phyloP scores from a whole-genome alignment of 2,329 filamentous ascomycete species.

The Penicillium sp. region DNA sequence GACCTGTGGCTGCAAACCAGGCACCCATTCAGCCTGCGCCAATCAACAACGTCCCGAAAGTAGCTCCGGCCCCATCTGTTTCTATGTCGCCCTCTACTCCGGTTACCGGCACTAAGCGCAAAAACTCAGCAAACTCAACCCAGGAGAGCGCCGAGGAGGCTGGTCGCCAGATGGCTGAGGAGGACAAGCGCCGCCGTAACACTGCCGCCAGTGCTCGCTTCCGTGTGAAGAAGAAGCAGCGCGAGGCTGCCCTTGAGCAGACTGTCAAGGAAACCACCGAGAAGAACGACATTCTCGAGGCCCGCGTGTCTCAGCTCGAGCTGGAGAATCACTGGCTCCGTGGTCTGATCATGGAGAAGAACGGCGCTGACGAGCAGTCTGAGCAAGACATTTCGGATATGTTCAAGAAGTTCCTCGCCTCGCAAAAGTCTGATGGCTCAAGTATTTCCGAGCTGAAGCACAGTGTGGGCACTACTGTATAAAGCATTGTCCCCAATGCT shows the following conservation, averaged over 20 bases:
- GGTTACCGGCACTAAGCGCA: conserved; percentile 34
- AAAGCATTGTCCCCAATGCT: neutral
- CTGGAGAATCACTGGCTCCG: conserved; percentile 81
- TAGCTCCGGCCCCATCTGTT: conserved; percentile 17
- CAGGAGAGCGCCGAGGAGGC: conserved; percentile 63
- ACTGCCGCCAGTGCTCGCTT: conserved; percentile 89
- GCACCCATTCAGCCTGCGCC: conserved; percentile 18
- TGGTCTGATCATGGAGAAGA: conserved; percentile 78
- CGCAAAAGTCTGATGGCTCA: conserved; percentile 31
- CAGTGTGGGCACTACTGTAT: conserved; percentile 31
- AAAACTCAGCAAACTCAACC: conserved; percentile 37
- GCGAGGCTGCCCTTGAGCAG: conserved; percentile 79
- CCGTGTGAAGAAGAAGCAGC: conserved; percentile 94
- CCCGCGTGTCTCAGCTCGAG: conserved; percentile 70
- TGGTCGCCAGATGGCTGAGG: conserved; percentile 73
- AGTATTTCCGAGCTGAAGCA: conserved; percentile 34
- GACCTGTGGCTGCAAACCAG: conserved; percentile 16
- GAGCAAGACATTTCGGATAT: conserved; percentile 48
- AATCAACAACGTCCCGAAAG: conserved; percentile 9
- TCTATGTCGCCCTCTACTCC: conserved; percentile 14
- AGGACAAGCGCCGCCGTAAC: conserved; percentile 87
- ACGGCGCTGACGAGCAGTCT: conserved; percentile 43
- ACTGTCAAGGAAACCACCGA: conserved; percentile 80
- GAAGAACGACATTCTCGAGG: conserved; percentile 72
- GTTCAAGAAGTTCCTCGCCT: conserved; percentile 42